phyloP scores from a whole-genome alignment of 2,329 filamentous ascomycete species.

The Ilyonectria sp. region DNA sequence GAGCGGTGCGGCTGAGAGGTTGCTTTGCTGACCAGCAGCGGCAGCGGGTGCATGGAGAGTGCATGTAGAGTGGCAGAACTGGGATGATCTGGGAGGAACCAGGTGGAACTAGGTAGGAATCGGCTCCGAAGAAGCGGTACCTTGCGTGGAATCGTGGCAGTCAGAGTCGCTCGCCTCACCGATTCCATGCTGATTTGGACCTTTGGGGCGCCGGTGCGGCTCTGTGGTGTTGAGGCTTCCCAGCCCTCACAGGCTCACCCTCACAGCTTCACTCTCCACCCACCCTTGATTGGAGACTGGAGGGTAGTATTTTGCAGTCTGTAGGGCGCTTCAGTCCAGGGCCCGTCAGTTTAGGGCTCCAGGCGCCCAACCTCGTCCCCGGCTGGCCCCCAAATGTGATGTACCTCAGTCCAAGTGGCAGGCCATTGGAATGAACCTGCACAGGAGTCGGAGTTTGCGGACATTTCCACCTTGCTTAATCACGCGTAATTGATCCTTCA shows the following conservation, averaged over 20 bases:
- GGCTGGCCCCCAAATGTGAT: background rate
- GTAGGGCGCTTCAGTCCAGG: too few species aligned
- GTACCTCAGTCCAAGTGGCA: background rate
- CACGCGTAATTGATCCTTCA: constrained; percentile 33
- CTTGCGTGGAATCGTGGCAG: constrained; percentile 18
- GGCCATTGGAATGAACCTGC: background rate
- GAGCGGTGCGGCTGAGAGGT: constrained; percentile 47
- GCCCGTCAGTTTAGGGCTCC: background rate
- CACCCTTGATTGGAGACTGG: background rate
- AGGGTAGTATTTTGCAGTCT: too few species aligned
- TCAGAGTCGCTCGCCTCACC: constrained; percentile 3
- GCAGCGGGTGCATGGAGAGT: constrained; percentile 13
- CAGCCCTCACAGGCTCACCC: background rate
- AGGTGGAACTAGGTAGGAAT: constrained; percentile 1
- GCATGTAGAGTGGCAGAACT: too few species aligned
- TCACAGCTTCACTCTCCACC: background rate
- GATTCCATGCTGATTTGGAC: constrained; percentile 8
- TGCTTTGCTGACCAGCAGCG: constrained; percentile 26
- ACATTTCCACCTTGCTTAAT: constrained; percentile 19
- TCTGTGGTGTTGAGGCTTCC: background rate
- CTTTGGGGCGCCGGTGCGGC: constrained; percentile 17
- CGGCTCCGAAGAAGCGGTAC: constrained; percentile 23
- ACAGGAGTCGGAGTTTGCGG: constrained; percentile 10
- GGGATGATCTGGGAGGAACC: background rate
- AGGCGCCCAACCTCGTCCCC: background rate